These are phyloP conservation scores for Amanita molliuscula DNA, from an alignment of 768 basidiomycete species.

Conservation along the genomic window DNA sequence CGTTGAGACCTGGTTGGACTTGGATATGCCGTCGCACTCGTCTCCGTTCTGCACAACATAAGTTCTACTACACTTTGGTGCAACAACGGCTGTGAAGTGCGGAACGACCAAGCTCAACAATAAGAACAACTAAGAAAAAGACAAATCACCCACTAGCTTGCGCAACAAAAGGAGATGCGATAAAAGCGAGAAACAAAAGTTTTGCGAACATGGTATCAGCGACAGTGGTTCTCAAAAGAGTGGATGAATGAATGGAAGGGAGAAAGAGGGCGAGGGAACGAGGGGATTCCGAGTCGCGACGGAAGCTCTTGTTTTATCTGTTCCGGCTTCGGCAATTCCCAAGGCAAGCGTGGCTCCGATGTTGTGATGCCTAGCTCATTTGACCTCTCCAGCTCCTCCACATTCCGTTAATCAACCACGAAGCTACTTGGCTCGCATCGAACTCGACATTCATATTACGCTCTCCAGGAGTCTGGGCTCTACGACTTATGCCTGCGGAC, in stretches of 20 bases:
- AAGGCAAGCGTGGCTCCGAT: no score
- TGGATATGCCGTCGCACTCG: constrained; percentile 61
- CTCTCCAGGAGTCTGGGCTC: no score
- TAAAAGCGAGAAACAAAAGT: constrained; percentile 25
- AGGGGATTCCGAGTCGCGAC: background rate
- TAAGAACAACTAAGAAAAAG: background rate
- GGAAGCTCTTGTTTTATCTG: no score
- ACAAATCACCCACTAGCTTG: constrained; percentile 24
- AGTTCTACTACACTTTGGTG: constrained; percentile 42
- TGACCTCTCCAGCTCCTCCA: no score
- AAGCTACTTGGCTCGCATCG: no score
- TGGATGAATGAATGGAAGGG: background rate
- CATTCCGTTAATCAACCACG: no score
- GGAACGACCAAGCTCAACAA: background rate
- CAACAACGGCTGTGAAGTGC: constrained; percentile 18
- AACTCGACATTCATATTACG: no score
- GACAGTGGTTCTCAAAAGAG: constrained; percentile 4
- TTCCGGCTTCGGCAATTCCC: no score
- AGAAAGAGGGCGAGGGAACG: background rate
- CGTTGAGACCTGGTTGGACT: constrained; percentile 51
- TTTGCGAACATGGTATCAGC: constrained; percentile 11
- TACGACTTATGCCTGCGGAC: no score
- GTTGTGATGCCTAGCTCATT: no score
- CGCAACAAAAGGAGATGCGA: constrained; percentile 29
- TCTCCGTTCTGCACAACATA: constrained; percentile 50